Percentiles rank a stretch among this genome's conserved stretches.
Conservation (phyloP, 2,329 filamentous ascomycete species). For the Fusarium hainanense region DNA sequence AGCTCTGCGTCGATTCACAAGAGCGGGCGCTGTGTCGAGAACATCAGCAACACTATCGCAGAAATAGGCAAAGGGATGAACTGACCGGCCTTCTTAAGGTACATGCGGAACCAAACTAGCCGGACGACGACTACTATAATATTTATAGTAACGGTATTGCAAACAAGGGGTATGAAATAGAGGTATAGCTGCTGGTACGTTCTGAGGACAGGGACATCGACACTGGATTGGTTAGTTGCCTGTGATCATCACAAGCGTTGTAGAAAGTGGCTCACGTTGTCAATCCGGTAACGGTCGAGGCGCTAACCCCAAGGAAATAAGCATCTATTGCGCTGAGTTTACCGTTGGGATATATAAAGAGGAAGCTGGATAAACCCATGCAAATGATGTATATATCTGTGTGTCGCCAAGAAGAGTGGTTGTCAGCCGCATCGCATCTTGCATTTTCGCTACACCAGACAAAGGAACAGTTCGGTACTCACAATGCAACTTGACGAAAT, state of each 20-base stretch:
- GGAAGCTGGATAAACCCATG: slow-evolving; percentile 40
- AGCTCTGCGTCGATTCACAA: slow-evolving; percentile 21
- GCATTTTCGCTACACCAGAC: not conserved
- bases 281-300: slow-evolving; percentile 62
- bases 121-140: slow-evolving; percentile 60
- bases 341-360: slow-evolving; percentile 39
- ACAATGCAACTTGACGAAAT: slow-evolving; percentile 47
- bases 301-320: slow-evolving; percentile 62
- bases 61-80: not conserved
- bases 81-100: slow-evolving; percentile 54
- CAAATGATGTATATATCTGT: slow-evolving; percentile 44
- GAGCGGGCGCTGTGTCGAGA: slow-evolving; percentile 19
- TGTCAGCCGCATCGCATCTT: slow-evolving; percentile 17
- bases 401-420: not conserved
- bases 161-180: slow-evolving; percentile 61
- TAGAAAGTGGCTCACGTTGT: slow-evolving; percentile 55
- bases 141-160: slow-evolving; percentile 62
- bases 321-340: slow-evolving; percentile 56
- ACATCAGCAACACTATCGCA: slow-evolving; percentile 1
- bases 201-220: slow-evolving; percentile 61
- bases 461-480: slow-evolving; percentile 11
- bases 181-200: slow-evolving; percentile 64
- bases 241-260: not conserved
- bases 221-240: slow-evolving; percentile 47
- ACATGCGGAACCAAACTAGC: slow-evolving; percentile 61